Conservation (phyloP, 148 eudicot species). For the Cornus kousa region DNA sequence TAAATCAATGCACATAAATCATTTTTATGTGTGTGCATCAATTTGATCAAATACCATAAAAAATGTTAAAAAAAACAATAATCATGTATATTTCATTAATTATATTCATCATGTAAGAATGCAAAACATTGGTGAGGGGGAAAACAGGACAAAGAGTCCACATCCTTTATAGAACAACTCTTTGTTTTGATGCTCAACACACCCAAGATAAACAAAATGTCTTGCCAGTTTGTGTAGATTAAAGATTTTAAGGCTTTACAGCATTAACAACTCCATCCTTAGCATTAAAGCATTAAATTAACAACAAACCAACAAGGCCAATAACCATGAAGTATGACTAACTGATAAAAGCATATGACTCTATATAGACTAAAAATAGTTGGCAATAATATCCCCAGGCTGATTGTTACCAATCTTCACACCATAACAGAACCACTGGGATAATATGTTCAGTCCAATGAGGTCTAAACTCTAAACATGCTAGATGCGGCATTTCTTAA, state of each 20-base stretch:
- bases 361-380: not conserved
- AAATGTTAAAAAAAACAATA: too few species aligned
- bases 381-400: not conserved
- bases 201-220: not conserved
- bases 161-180: not conserved
- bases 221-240: not conserved
- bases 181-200: not conserved
- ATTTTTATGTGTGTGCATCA: too few species aligned
- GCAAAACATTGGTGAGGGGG: too few species aligned
- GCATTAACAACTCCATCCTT: not conserved
- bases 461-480: not conserved
- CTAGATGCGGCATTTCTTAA: slow-evolving; percentile 1
- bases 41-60: too few species aligned
- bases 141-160: too few species aligned
- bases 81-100: too few species aligned
- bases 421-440: not conserved
- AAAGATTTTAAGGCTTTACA: not conserved
- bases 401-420: not conserved
- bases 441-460: not conserved
- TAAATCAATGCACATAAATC: too few species aligned
- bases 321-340: not conserved
- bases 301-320: not conserved
- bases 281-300: not conserved
- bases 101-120: too few species aligned
- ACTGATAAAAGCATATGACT: not conserved